Base-by-base conservation (phyloP, 2,329 filamentous ascomycete species). In the Sordariomycetes sp. region DNA sequence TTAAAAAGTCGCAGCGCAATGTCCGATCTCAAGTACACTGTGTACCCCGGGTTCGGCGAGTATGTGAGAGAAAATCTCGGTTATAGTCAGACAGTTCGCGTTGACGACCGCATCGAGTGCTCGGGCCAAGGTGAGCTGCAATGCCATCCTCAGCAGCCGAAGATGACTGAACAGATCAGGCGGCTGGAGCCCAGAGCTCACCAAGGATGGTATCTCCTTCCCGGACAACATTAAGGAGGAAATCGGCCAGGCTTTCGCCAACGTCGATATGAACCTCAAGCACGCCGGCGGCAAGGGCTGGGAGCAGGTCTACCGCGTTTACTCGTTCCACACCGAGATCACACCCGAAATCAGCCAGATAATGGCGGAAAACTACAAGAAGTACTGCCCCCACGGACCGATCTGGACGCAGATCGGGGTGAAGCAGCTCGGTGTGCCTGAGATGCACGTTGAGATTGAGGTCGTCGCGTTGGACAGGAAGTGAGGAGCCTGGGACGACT, bases 391-490 rank as follows among this genome's bases (percentile, higher is more conserved):
- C 0, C 69, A 76, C 42, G 46, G 62, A 38, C 71, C 72, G 0
- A 54, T 72, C 2, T 72, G 67, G 67, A 78, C 72, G 0, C 58
- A 53, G 37, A 52, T 78, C 11, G 71, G 66, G 0, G 72, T 78
- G 2, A 43, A 53, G 2, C 43, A 53, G 21, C 46, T 79, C 6
- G 71, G 55, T 0, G 49, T 58, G 36, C 58, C 63, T 19, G 61
- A 58, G 21, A 79, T 79, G 73, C 48, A 56, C 16, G 61, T 79
- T 4, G 73, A 79, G 53, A 70, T 79, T 48, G 73, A 79, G 49
- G 71, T 73, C 8, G 54, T 57, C 8, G 69, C 70, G 1, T 52
- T 68, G 50, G 61, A 59, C 8, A 10, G 3, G n/a, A n/a, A n/a
- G n/a, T n/a, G n/a, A n/a, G n/a, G n/a, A n/a, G n/a, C n/a, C n/a